Base-by-base conservation (phyloP, 495 filamentous ascomycete species). In the Corynascus novoguineensis region DNA sequence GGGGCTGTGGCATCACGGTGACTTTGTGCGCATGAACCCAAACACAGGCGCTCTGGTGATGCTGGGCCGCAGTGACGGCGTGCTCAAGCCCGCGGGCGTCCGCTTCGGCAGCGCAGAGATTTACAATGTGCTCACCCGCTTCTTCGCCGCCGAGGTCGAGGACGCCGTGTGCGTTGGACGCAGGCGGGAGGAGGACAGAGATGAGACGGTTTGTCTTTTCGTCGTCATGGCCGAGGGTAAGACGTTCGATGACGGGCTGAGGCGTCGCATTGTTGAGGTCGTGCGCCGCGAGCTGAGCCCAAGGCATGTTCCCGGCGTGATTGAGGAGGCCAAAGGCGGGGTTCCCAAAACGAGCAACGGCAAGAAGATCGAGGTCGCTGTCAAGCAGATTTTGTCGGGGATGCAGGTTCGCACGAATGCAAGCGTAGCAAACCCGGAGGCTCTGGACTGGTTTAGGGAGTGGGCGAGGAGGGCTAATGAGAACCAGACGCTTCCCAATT, bases 281-380 rank as follows among this genome's bases (percentile, higher is more conserved):
- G 79, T 96, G 29, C 80, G 83, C 60, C 83, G 78, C 57, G 89
- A 91, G 66, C 73, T 97, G 57, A 92, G 87, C 61, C 84, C 88
- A 17, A 81, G 92, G 46, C 92, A 97, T 75, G 88, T 96, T 8
- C 91, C 91, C 5, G 85, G 82, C 0, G 72, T 91, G n/a, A 76
- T 95, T 41, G 88, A 89, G 58, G 83, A 85, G 65, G 88, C 85
- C 50, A 81, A 78, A 0, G 73, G 66, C 0, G 89, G 92, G 46
- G 90, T 97, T 45, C 91, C 91, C 1, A 84, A 90, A 62, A 97
- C 91, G 28, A 85, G 83, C 0, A 96, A 96, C 65, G 91, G 92
- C 40, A 96, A 96, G 76, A 96, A 96, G 75, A 89, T 96, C 37
- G 91, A 96, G 66, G 88, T 92, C 32, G 87, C 89, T 3, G 90